phyloP scores from a whole-genome alignment of 352 stramenopile species.

The Globisporangium sylvaticum region DNA sequence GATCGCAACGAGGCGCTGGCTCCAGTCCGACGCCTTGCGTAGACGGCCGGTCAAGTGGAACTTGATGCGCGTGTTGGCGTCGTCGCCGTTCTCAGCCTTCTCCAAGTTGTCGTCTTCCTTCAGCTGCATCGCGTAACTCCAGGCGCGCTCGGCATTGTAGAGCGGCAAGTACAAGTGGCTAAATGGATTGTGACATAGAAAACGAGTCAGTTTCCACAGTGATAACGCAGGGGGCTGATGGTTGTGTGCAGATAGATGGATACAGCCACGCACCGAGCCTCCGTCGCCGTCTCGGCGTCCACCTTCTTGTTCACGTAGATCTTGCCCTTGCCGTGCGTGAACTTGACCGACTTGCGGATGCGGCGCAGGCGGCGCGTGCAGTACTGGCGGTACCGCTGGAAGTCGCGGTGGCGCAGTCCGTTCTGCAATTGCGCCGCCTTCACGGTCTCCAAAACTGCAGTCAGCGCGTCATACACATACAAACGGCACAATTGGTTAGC shows the following conservation, averaged over 20 bases:
- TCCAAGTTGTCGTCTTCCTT: conserved; percentile 87
- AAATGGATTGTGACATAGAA: not conserved
- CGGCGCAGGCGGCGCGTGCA: conserved; percentile 82
- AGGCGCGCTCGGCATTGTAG: conserved; percentile 89
- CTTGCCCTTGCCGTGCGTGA: conserved; percentile 86
- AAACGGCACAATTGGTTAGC: not conserved
- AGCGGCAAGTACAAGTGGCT: conserved; percentile 83
- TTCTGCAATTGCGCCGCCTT: conserved; percentile 90
- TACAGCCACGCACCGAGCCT: conserved; percentile 38
- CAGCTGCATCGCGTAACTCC: conserved; percentile 90
- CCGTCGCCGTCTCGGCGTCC: conserved; percentile 66
- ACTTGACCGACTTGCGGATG: conserved; percentile 87
- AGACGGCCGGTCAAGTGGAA: conserved; percentile 87
- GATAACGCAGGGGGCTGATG: not conserved
- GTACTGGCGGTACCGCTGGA: conserved; percentile 90
- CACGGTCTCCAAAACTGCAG: conserved; percentile 78
- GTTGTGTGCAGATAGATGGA: not conserved
- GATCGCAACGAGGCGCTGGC: conserved; percentile 70
- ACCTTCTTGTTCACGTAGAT: conserved; percentile 82
- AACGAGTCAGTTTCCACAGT: conserved; percentile 1
- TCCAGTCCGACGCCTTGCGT: conserved; percentile 87
- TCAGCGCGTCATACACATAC: not conserved
- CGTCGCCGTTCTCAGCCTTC: conserved; percentile 79
- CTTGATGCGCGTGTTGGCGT: conserved; percentile 87
- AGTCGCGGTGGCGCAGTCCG: conserved; percentile 87